These are phyloP conservation scores for Leishmania gerbilli DNA, from an alignment of 208 protist genomes.

Conservation along the genomic window DNA sequence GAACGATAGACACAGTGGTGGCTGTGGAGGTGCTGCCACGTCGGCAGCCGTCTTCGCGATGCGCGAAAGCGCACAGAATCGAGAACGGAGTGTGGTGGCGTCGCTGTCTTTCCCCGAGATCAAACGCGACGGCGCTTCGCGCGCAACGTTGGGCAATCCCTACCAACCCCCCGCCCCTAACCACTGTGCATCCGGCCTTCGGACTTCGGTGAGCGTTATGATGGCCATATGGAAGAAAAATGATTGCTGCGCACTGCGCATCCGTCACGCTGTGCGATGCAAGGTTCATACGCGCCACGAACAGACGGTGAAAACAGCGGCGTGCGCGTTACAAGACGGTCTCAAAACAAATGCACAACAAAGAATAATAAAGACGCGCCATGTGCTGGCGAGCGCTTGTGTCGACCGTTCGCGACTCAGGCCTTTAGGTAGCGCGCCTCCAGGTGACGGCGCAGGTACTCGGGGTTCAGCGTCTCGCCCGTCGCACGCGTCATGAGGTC, in stretches of 20 bases:
- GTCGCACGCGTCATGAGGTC: conserved; percentile 76
- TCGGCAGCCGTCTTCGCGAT: no score
- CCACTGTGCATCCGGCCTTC: no score
- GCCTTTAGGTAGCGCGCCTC: conserved; percentile 66
- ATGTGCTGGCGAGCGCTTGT: neutral
- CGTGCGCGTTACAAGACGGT: neutral
- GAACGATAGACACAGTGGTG: no score
- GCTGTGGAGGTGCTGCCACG: no score
- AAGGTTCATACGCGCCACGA: no score
- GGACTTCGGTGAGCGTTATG: no score
- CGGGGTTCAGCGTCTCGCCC: conserved; percentile 77
- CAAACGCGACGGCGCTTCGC: no score
- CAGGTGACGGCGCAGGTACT: conserved; percentile 80
- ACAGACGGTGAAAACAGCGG: neutral
- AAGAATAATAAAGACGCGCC: neutral
- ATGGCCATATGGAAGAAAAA: no score
- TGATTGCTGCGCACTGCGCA: no score
- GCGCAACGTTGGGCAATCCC: no score
- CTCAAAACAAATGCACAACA: neutral
- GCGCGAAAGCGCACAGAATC: neutral
- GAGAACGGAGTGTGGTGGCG: neutral
- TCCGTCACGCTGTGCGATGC: neutral
- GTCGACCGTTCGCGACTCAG: neutral
- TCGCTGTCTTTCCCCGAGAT: no score
- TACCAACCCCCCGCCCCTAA: no score